Base-by-base conservation (phyloP, 2,329 filamentous ascomycete genomes). In the Cryphonectria carpinicola region DNA sequence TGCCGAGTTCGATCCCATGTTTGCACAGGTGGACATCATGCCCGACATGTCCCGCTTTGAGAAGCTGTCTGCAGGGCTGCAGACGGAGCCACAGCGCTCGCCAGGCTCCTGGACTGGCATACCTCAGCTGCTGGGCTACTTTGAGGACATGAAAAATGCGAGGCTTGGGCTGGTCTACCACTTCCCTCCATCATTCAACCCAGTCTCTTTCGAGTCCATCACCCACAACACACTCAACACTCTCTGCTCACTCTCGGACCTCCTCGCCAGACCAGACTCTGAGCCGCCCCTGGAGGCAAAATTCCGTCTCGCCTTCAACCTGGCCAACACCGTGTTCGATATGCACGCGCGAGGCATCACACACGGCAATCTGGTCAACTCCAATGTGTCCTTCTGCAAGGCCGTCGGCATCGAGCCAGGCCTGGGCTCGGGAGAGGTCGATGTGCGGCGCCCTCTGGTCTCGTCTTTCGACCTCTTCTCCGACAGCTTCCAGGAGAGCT, bases 381-480 rank as follows among this genome's bases (percentile, higher is more conserved):
- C 84, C 56, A 93, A 91, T 71, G 85, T 95, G 22, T 86, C 92
- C 0, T 93, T 95, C 67, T 90, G 85, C 71, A 84, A 84, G 66
- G 82, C 78, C 25, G 80, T 79, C 64, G 84, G 80, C 28, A 80
- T 78, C 2, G 81, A 84, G 60, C 79, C 81, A 1, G 82, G 80
- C 0, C 79, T 81, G 8, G 80, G 78, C 6, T 81, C 84, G 10
- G 80, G 81, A 1, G 82, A 88, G 58, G 83, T 89, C 22, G 89
- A 93, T 69, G 85, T 94, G 65, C 85, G 92, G 32, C 85, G 89
- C 11, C 92, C 92, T 1, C 85, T 93, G 4, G 82, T 94, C 60
- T 91, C 91, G 1, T 91, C 91, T 0, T 95, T 93, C 74, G 92
- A 95, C 73, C 80, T 94, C 3, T 95, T 95, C 76, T 89, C 82